These are phyloP conservation scores for Torulaspora pretoriensis DNA, from an alignment of 1,139 yeast species.

Conservation along the genomic window DNA sequence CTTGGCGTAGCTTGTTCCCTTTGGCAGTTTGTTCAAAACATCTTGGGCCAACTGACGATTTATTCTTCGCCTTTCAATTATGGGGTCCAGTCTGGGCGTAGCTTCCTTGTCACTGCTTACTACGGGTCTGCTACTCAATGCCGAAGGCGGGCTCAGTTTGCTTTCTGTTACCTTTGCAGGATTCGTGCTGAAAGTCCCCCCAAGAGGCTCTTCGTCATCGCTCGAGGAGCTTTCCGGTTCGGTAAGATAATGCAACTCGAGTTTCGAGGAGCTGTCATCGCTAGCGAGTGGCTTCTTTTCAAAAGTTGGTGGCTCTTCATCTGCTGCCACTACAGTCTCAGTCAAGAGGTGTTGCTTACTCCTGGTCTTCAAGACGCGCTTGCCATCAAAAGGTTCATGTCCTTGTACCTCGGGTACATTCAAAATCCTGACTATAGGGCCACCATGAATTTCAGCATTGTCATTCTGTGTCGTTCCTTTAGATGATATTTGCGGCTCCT, in stretches of 20 bases:
- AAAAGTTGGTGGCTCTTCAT: not conserved
- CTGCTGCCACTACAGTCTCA: slow-evolving; percentile 1
- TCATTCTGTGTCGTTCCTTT: not conserved
- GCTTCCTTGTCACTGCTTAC: not conserved
- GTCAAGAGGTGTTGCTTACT: slow-evolving; percentile 3
- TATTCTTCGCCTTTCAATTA: slow-evolving; percentile 15
- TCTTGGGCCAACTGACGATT: slow-evolving; percentile 18
- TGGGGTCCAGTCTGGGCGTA: slow-evolving; percentile 13
- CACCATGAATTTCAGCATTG: not conserved
- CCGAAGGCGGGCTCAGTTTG: not conserved
- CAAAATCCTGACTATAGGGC: not conserved
- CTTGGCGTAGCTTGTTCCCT: slow-evolving; percentile 10
- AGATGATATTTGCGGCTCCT: not conserved
- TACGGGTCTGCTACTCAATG: not conserved
- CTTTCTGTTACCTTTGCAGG: not conserved
- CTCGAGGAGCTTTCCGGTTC: slow-evolving; percentile 7
- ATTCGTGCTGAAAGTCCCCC: not conserved
- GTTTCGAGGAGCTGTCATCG: not conserved
- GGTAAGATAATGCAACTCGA: slow-evolving; percentile 5
- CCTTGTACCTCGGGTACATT: not conserved
- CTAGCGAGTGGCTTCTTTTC: not conserved
- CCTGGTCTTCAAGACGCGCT: slow-evolving; percentile 1
- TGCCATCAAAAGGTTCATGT: not conserved
- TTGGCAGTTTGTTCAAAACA: slow-evolving; percentile 12
- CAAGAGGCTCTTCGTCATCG: slow-evolving; percentile 1